phyloP scores from a whole-genome alignment of 2,329 filamentous ascomycete genomes.

The Tolypocladium nubicola region DNA sequence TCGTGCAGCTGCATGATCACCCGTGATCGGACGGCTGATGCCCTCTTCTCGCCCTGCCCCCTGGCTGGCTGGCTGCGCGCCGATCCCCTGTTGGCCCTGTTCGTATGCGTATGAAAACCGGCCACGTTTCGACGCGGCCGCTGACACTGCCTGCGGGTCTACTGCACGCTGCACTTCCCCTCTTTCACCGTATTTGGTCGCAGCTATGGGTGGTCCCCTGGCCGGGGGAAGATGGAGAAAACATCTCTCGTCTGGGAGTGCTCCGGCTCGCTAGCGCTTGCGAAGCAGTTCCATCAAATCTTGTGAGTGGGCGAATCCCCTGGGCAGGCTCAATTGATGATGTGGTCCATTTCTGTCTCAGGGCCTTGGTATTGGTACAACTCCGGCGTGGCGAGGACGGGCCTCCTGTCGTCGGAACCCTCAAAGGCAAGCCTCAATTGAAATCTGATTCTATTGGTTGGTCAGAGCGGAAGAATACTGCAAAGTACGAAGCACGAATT shows the following conservation, averaged over 20 bases:
- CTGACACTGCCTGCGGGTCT: conserved; percentile 1
- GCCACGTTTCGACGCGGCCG: conserved; percentile 15
- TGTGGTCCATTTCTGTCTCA: neutral
- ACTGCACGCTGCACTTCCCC: conserved; percentile 6
- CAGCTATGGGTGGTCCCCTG: neutral
- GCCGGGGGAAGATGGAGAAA: neutral
- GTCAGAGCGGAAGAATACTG: neutral
- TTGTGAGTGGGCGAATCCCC: neutral
- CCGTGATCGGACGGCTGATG: conserved; percentile 18
- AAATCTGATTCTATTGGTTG: neutral
- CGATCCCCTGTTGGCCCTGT: neutral
- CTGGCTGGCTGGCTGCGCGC: neutral
- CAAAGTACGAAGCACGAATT: neutral
- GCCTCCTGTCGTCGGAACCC: neutral
- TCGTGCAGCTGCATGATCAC: conserved; percentile 23
- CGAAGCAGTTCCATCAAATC: neutral
- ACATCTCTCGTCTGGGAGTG: neutral
- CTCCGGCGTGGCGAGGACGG: neutral
- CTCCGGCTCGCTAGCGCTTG: neutral
- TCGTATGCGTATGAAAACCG: conserved; percentile 13
- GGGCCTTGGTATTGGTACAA: neutral
- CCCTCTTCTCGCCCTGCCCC: neutral
- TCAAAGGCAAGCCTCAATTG: neutral
- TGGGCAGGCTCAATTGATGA: neutral
- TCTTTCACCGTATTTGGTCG: neutral